Evolutionary conservation across 495 filamentous ascomycete species (phyloP), one percentile per base, ranked within the genome.

Genomic region (Talaromyces stipitatus): DNA sequence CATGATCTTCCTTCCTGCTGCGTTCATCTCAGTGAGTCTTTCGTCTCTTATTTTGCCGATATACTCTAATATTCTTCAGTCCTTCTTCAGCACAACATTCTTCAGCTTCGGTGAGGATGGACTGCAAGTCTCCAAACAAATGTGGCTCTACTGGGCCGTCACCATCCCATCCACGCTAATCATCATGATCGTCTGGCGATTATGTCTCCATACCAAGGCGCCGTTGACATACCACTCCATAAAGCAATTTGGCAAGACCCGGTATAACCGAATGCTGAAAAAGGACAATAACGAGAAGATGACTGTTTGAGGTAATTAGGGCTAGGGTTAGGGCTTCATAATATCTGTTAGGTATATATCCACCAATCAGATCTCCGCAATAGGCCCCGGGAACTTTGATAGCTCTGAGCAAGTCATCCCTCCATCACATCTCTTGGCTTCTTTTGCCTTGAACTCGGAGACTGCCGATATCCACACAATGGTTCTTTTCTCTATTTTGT

Each of bases 41-140:
- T 1, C 11, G 10, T 23, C 36, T 58, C 24, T 36, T 52, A 22
- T 12, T 32, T 29, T 22, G 23, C 14, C 32, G 14, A 30, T 18
- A n/a, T 4, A 10, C 4, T 18, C 1, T 14, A 24, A 6, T 33
- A 33, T 33, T 33, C 12, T 33, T 33, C 12, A 64, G 63, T 59
- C 71, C 3, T 43, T 73, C 14, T 73, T 73, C 58, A 68, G 68
- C 47, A 73, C 68, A 59, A 66, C 62, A 0, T 73, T 73, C 54
- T 73, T 73, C 41, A 60, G 66, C 16, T 72, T 55, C 36, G 54
- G 54, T 20, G 54, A 55, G 16, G 54, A 55, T 9, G 24, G 36
- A 5, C 36, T 55, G 1, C 54, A 55, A 23, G 54, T 33, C n/a
- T 55, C 54, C 22, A 55, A 46, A 9, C 54, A 55, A 46, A 43